Percentiles rank a stretch among this genome's conserved stretches.
These are phyloP conservation scores for Phytophthora parvispora DNA, from an alignment of 352 stramenopile genomes.

Conservation along the genomic window DNA sequence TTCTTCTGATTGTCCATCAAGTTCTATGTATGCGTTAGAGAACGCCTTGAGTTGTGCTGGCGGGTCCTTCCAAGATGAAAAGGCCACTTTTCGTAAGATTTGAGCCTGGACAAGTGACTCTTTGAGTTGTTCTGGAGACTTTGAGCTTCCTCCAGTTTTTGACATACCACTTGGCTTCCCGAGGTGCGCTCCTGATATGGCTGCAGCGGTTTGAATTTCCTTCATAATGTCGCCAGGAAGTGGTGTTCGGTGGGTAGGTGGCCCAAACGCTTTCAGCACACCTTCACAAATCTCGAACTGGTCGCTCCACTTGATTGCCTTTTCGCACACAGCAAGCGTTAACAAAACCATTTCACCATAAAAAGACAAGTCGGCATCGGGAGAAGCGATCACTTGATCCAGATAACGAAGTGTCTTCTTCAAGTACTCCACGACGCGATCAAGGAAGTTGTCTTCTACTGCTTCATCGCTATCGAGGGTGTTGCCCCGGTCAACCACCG, in stretches of 20 bases:
- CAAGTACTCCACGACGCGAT: conserved; percentile 31
- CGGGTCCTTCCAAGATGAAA: conserved; percentile 69
- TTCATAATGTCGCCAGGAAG: conserved; percentile 43
- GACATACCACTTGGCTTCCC: conserved; percentile 41
- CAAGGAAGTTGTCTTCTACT: conserved; percentile 28
- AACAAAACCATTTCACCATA: conserved; percentile 72
- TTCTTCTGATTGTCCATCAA: conserved; percentile 72
- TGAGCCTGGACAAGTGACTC: conserved; percentile 64
- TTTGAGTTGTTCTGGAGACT: conserved; percentile 45
- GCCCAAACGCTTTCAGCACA: conserved; percentile 30
- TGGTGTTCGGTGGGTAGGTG: conserved; percentile 14
- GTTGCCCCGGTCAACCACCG: conserved; percentile 27
- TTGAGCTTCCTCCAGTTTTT: conserved; percentile 22
- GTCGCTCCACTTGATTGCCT: conserved; percentile 51
- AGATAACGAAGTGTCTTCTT: conserved; percentile 34
- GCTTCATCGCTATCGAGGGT: conserved; percentile 20
- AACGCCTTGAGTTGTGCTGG: conserved; percentile 68
- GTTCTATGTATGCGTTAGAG: conserved; percentile 59
- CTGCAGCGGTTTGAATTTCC: conserved; percentile 60
- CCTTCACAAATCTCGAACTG: conserved; percentile 49
- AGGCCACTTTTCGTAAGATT: conserved; percentile 75
- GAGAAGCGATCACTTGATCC: conserved; percentile 17
- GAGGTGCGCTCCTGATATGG: conserved; percentile 71
- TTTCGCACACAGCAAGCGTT: conserved; percentile 63
- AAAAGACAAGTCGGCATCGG: conserved; percentile 19